Percentiles rank a stretch among this genome's conserved stretches.
Evolutionary conservation across 441 rosid species (phyloP).

Genomic region (Jatropha multifida): DNA sequence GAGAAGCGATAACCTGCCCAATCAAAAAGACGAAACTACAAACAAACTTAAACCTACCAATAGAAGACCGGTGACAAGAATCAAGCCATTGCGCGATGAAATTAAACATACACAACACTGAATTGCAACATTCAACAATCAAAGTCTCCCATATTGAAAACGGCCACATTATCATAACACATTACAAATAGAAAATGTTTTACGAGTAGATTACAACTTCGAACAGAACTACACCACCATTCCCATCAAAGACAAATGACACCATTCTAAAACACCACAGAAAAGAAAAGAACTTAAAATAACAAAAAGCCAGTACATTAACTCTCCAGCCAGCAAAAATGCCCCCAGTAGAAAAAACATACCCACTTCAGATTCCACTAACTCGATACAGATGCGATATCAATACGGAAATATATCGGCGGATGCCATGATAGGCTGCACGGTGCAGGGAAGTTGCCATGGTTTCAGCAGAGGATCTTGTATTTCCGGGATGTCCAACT

Average conservation of each 20-base stretch:
- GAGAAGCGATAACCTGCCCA: too few species aligned
- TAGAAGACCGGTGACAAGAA: neutral
- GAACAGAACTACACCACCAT: neutral
- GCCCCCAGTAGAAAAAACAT: neutral
- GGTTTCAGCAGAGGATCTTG: conserved; percentile 54
- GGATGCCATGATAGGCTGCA: conserved; percentile 56
- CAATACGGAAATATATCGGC: conserved; percentile 49
- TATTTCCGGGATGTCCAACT: conserved; percentile 67
- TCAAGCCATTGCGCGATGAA: neutral
- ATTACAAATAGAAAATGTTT: neutral
- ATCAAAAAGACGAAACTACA: neutral
- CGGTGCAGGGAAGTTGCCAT: conserved; percentile 57
- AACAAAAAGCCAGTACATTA: neutral
- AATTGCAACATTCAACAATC: neutral
- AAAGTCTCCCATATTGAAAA: neutral
- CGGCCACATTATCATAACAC: neutral
- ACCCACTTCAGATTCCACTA: neutral
- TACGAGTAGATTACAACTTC: neutral
- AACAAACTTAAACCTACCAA: neutral
- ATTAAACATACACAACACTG: neutral
- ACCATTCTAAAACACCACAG: neutral
- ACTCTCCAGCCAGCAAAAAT: neutral
- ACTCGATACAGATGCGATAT: conserved; percentile 1
- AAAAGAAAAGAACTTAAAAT: neutral
- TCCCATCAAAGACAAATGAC: neutral